These are phyloP conservation scores for Pilaira anomala DNA, from an alignment of 192 early-diverging fungal species.

Conservation along the genomic window DNA sequence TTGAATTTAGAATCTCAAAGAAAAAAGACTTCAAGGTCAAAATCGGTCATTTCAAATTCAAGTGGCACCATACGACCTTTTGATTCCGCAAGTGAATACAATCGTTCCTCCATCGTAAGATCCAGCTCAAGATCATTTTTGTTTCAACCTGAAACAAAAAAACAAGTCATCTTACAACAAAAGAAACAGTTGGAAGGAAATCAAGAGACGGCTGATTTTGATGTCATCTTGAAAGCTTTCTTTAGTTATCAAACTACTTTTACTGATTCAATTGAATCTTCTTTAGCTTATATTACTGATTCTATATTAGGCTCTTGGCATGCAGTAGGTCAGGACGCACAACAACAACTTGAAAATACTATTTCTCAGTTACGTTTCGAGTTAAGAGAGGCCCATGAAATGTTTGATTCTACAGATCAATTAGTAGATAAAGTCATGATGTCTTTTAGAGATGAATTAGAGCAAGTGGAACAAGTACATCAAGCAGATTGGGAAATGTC, in stretches of 20 bases:
- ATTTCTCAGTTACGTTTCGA: conserved; percentile 41
- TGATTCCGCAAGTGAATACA: conserved; percentile 28
- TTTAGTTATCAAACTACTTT: conserved; percentile 47
- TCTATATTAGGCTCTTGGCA: conserved; percentile 37
- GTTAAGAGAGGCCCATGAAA: conserved; percentile 45
- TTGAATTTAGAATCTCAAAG: conserved; percentile 18
- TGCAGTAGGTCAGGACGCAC: neutral
- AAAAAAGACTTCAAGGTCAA: conserved; percentile 6
- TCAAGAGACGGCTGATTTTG: conserved; percentile 40
- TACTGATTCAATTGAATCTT: conserved; percentile 43
- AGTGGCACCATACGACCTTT: conserved; percentile 27
- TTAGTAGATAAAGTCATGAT: conserved; percentile 27
- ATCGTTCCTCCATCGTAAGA: conserved; percentile 4
- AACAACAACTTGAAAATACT: conserved; percentile 29
- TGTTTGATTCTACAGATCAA: conserved; percentile 47
- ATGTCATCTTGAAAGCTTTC: conserved; percentile 46
- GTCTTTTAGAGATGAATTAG: conserved; percentile 27
- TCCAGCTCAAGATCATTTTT: conserved; percentile 1
- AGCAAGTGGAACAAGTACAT: conserved; percentile 22
- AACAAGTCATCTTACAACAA: neutral
- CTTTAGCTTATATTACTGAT: conserved; percentile 45
- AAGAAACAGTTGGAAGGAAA: neutral
- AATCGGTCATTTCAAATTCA: conserved; percentile 5
- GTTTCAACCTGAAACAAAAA: neutral
- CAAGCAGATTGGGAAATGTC: conserved; percentile 28